Evolutionary conservation across 176 grass and related monocot species (phyloP).

Genomic region (Oryza coarctata): DNA sequence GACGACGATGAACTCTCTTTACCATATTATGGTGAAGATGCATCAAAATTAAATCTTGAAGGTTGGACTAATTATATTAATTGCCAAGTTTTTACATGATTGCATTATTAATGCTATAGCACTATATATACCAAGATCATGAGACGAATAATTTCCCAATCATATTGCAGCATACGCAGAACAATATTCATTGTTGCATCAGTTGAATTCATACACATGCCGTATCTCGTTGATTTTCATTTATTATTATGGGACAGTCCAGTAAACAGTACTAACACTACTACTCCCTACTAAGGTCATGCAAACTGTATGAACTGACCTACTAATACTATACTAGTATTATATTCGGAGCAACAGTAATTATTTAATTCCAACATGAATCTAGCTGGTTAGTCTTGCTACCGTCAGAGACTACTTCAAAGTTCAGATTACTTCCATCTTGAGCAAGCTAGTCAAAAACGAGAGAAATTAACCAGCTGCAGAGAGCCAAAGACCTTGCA

Average conservation of each 20-base stretch:
- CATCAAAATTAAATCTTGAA: no score
- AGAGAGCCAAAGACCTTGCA: not conserved
- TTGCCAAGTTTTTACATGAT: not conserved
- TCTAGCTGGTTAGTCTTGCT: not conserved
- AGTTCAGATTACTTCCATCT: not conserved
- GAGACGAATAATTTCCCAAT: not conserved
- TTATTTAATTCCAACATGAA: slow-evolving; percentile 1
- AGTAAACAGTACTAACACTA: not conserved
- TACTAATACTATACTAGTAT: not conserved
- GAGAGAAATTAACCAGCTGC: not conserved
- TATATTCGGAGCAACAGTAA: not conserved
- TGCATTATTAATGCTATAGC: not conserved
- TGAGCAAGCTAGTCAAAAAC: slow-evolving; percentile 21
- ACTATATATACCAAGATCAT: not conserved
- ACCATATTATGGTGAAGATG: no score
- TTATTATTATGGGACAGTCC: not conserved
- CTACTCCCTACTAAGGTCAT: not conserved
- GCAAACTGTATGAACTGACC: slow-evolving; percentile 14
- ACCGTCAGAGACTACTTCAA: not conserved
- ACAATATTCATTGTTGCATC: not conserved
- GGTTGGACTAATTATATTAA: not conserved
- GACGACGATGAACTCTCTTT: no score
- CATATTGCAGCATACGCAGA: not conserved
- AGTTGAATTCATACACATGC: not conserved
- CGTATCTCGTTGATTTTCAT: not conserved